Percentiles rank a stretch among this genome's conserved stretches.
Evolutionary conservation across 2,329 filamentous ascomycete genomes (phyloP).

Genomic region (Nakataea oryzae): DNA sequence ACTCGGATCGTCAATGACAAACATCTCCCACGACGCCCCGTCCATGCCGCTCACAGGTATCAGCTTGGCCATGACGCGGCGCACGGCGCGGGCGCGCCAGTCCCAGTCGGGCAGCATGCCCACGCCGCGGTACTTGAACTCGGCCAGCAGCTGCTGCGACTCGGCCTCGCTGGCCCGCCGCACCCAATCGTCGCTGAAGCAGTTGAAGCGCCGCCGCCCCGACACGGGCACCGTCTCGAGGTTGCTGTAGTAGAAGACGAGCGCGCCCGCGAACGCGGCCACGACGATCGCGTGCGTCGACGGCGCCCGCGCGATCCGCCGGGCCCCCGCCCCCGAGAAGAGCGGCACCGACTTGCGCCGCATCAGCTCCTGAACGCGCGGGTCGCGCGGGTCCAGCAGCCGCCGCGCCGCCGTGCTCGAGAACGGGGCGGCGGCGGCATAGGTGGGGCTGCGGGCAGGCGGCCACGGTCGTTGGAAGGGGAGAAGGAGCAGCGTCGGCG

Average conservation of each 20-base stretch:
- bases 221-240: conserved; percentile 64
- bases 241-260: conserved; percentile 55
- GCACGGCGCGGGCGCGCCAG: conserved; percentile 43
- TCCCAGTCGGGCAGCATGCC: conserved; percentile 51
- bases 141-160: conserved; percentile 45
- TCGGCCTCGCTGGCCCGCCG: conserved; percentile 39
- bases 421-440: neutral
- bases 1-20: conserved; percentile 59
- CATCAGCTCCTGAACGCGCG: conserved; percentile 9
- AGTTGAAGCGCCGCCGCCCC: conserved; percentile 64
- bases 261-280: conserved; percentile 29
- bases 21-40: conserved; percentile 55
- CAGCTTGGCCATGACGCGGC: conserved; percentile 53
- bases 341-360: conserved; percentile 24
- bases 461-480: neutral
- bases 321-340: conserved; percentile 19
- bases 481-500: too few species aligned
- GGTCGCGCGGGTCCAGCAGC: conserved; percentile 6
- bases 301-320: conserved; percentile 16
- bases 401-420: neutral
- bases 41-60: conserved; percentile 57
- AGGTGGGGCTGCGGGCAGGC: neutral
- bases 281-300: conserved; percentile 28
- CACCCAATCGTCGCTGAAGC: conserved; percentile 45
- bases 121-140: conserved; percentile 38